These are phyloP conservation scores for Aureobasidium melanogenum DNA, from an alignment of 2,329 filamentous ascomycete species.

Conservation along the genomic window DNA sequence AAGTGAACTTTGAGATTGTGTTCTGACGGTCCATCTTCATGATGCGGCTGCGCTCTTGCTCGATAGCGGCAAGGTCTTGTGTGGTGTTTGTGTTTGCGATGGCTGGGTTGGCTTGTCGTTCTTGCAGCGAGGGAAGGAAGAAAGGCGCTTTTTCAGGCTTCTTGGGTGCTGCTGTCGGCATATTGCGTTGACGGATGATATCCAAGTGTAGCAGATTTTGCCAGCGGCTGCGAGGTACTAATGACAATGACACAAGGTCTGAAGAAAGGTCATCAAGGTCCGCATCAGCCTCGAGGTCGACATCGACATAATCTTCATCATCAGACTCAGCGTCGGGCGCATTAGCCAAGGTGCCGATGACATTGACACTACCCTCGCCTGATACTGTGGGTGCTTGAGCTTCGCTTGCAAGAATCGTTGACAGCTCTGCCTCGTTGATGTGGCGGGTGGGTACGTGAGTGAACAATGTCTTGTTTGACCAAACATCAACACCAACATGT, in stretches of 20 bases:
- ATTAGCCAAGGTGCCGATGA: constrained; percentile 66
- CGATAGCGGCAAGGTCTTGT: constrained; percentile 24
- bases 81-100: constrained; percentile 20
- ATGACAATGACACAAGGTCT: constrained; percentile 77
- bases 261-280: constrained; percentile 45
- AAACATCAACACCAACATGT: constrained; percentile 81
- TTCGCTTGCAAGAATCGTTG: constrained; percentile 43
- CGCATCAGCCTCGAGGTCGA: constrained; percentile 28
- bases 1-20: constrained; percentile 35
- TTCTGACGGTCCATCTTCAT: constrained; percentile 19
- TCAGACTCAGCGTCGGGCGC: constrained; percentile 37
- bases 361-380: constrained; percentile 67
- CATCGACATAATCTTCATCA: constrained; percentile 46
- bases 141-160: constrained; percentile 90
- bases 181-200: constrained; percentile 82
- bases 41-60: constrained; percentile 25
- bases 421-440: constrained; percentile 68
- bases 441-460: constrained; percentile 78
- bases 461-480: constrained; percentile 91
- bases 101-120: constrained; percentile 21
- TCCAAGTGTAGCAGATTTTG: constrained; percentile 91
- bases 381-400: constrained; percentile 53
- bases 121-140: constrained; percentile 67
- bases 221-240: constrained; percentile 87
- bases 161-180: constrained; percentile 85